Percentiles rank a stretch among this genome's conserved stretches.
phyloP scores from a whole-genome alignment of 2,329 filamentous ascomycete species.

The Alternaria consortialis region DNA sequence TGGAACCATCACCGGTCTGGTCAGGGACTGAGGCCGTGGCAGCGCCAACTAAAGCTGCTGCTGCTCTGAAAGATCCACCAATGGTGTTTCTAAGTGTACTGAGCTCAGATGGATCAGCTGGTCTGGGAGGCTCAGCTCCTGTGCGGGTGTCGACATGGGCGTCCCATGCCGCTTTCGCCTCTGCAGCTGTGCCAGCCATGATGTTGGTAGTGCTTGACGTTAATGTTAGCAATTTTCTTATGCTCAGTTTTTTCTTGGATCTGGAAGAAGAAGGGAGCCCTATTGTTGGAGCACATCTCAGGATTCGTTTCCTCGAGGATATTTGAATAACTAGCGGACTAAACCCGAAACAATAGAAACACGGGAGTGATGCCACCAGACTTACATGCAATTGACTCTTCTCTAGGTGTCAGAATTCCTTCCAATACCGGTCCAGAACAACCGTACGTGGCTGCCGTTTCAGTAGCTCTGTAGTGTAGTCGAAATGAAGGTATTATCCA shows the following conservation, averaged over 20 bases:
- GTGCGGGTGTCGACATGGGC: conserved; percentile 46
- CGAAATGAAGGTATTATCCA: not conserved
- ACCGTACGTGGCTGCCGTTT: not conserved
- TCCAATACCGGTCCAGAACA: not conserved
- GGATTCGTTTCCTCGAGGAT: not conserved
- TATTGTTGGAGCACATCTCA: not conserved
- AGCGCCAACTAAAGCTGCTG: conserved; percentile 41
- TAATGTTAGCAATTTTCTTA: not conserved
- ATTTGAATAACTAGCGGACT: not conserved
- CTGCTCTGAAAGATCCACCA: conserved; percentile 39
- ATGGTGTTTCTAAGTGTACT: conserved; percentile 43
- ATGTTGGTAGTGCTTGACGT: conserved; percentile 9
- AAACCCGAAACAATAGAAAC: not conserved
- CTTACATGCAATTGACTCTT: not conserved
- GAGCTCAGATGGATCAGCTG: conserved; percentile 44
- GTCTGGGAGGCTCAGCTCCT: conserved; percentile 37
- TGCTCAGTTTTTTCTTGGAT: not conserved
- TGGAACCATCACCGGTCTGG: conserved; percentile 57
- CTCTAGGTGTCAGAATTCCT: not conserved
- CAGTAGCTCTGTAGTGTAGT: not conserved
- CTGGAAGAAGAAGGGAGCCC: not conserved
- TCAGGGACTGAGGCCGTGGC: conserved; percentile 42
- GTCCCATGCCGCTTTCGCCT: conserved; percentile 38
- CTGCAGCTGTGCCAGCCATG: conserved; percentile 23
- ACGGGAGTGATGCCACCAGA: not conserved